Evolutionary conservation across 176 grass and related monocot genomes (phyloP), one percentile per base, ranked within the genome.

Genomic region (Oryza rufipogon): DNA sequence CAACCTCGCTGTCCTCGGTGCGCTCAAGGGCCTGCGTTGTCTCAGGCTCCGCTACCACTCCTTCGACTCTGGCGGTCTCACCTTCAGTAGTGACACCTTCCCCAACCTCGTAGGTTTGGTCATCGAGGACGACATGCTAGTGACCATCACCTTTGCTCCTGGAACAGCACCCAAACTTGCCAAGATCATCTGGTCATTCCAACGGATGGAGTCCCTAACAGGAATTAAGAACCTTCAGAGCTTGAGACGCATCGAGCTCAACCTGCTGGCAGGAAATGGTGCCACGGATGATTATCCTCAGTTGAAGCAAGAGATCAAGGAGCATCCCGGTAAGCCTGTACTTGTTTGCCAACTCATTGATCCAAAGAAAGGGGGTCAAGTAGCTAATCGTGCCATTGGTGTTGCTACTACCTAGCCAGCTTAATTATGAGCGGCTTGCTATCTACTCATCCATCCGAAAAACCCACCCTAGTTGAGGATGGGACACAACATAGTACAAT

Each of bases 121-220:
- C 48, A 4, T 76, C 17, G 73, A 76, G 20, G 73, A 76, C 16
- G 49, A 56, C 54, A 56, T 76, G 4, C 0, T 76, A 49, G 34
- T 8, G 7, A 75, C 14, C 7, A 33, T 75, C 48, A 20, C 47
- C 73, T 75, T 83, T 51, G 58, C 4, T 7, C 0, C 23, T 74
- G 41, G 17, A 49, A 15, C 81, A 22, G 11, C 81, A 11, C 58
- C 70, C 2, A 38, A 23, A 6, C 81, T 83, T 6, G 11, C 14
- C 4, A 75, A 34, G 81, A 66, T 83, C 0, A 34, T 30, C 19
- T 81, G 70, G 81, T 83, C 81, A 48, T 83, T 83, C 78, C 8
- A 2, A 9, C 44, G 28, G 44, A 80, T 80, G 78, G 16, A 70
- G 1, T 70, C 17, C 8, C 26, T 80, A 14, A 54, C 11, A 5